These are phyloP conservation scores for Plasmodium ovale DNA, from an alignment of 169 alveolate genomes.

Conservation along the genomic window DNA sequence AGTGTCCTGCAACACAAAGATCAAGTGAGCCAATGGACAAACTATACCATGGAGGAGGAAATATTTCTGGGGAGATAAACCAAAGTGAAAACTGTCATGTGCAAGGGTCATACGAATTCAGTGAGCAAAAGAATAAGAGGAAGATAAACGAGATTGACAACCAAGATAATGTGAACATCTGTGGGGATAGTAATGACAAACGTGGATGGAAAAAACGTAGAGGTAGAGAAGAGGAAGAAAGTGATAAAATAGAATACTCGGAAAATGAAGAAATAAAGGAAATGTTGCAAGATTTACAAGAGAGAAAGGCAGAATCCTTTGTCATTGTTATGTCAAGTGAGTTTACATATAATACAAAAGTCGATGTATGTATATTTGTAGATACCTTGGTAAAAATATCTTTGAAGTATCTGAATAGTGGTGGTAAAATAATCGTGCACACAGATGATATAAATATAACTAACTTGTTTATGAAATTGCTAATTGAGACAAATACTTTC, in stretches of 20 bases:
- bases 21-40: neutral
- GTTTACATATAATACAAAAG: slow-evolving; percentile 40
- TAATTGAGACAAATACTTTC: slow-evolving; percentile 28
- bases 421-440: slow-evolving; percentile 55
- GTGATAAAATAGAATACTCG: neutral
- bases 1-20: neutral
- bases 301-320: slow-evolving; percentile 53
- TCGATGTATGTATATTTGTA: slow-evolving; percentile 24
- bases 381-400: slow-evolving; percentile 29
- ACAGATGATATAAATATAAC: slow-evolving; percentile 51
- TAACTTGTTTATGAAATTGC: slow-evolving; percentile 18
- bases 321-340: slow-evolving; percentile 55
- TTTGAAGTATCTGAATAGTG: slow-evolving; percentile 53
- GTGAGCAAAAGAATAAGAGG: no score
- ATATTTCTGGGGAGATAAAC: neutral
- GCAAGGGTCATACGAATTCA: no score
- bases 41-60: neutral
- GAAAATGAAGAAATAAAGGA: neutral
- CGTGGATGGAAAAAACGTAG: neutral
- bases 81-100: slow-evolving; percentile 2
- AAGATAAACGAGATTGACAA: neutral
- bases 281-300: slow-evolving; percentile 17
- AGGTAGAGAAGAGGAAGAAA: neutral
- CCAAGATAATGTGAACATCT: no score
- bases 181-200: neutral